A percentile compares a stretch with the other conserved stretches of the same genome.
These are phyloP conservation scores for Backusella luteola DNA, from an alignment of 192 early-diverging fungal genomes.

Conservation along the genomic window DNA sequence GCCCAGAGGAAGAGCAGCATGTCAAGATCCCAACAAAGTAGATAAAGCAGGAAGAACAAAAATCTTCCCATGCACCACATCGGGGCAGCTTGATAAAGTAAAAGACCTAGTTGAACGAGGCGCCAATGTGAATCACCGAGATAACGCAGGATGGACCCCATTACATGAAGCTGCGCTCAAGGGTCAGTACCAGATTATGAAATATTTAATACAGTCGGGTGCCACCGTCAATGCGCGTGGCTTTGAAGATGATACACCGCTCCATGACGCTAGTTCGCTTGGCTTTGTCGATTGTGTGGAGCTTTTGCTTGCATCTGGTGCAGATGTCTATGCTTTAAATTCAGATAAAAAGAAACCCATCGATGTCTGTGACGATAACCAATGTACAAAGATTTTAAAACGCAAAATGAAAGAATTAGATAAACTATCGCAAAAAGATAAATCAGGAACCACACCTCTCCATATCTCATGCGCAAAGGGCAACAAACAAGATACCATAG, in stretches of 20 bases:
- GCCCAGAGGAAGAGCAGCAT: conserved; percentile 6
- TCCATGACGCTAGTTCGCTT: conserved; percentile 61
- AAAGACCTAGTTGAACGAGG: conserved; percentile 54
- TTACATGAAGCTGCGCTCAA: conserved; percentile 58
- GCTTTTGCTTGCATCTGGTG: conserved; percentile 49
- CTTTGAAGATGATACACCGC: conserved; percentile 64
- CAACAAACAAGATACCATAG: conserved; percentile 43
- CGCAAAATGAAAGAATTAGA: conserved; percentile 37
- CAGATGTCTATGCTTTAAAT: conserved; percentile 56
- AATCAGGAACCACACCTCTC: conserved; percentile 48
- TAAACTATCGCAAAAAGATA: conserved; percentile 36
- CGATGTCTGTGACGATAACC: conserved; percentile 46
- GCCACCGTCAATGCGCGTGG: conserved; percentile 58
- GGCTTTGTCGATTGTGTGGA: conserved; percentile 48
- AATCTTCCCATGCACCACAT: conserved; percentile 48
- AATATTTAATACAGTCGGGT: conserved; percentile 52
- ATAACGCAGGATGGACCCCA: conserved; percentile 66
- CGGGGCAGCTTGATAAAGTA: conserved; percentile 60
- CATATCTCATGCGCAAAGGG: conserved; percentile 51
- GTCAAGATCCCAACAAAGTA: conserved; percentile 30
- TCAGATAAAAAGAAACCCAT: conserved; percentile 39
- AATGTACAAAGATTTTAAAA: conserved; percentile 40
- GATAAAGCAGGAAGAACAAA: conserved; percentile 54
- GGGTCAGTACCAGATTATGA: conserved; percentile 47
- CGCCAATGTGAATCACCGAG: conserved; percentile 60